Evolutionary conservation across 768 basidiomycete genomes (phyloP).

Genomic region (Psilocybe cubensis): DNA sequence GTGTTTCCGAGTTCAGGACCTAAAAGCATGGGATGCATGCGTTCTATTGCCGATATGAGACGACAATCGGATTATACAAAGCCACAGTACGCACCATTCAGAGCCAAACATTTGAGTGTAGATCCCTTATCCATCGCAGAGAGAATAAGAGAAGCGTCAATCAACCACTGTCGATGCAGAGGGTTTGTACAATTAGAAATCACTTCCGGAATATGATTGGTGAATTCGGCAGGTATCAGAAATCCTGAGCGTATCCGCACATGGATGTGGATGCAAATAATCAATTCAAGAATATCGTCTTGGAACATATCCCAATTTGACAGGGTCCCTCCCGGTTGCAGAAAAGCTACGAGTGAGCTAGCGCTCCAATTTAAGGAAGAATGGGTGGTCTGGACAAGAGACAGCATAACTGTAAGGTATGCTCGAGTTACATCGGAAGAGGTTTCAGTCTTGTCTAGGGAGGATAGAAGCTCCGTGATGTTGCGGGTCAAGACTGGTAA

Average conservation of each 20-base stretch:
- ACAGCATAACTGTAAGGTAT: conserved; percentile 12
- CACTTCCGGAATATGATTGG: conserved; percentile 2
- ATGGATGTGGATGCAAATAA: conserved; percentile 17
- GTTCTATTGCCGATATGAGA: not conserved
- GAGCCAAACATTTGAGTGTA: not conserved
- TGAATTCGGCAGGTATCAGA: conserved; percentile 6
- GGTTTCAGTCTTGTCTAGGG: conserved; percentile 5
- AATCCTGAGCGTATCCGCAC: conserved; percentile 13
- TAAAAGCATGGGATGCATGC: conserved; percentile 8
- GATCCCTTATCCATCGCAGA: conserved; percentile 13
- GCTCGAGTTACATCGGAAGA: conserved; percentile 9
- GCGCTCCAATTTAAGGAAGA: conserved; percentile 17
- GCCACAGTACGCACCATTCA: not conserved
- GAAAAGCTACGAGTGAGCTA: conserved; percentile 6
- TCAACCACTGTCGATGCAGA: conserved; percentile 8
- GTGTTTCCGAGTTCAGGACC: conserved; percentile 7
- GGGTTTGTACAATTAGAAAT: conserved; percentile 16
- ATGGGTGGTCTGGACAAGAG: conserved; percentile 14
- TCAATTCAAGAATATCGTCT: conserved; percentile 9
- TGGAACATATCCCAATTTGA: conserved; percentile 4
- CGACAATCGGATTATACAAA: not conserved
- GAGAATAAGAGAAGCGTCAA: conserved; percentile 10
- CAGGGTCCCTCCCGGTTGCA: conserved; percentile 9
- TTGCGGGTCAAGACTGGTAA: conserved; percentile 15
- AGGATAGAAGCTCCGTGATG: conserved; percentile 8